phyloP scores from a whole-genome alignment of 2,329 filamentous ascomycete genomes.

The Akanthomyces uredinophilus region DNA sequence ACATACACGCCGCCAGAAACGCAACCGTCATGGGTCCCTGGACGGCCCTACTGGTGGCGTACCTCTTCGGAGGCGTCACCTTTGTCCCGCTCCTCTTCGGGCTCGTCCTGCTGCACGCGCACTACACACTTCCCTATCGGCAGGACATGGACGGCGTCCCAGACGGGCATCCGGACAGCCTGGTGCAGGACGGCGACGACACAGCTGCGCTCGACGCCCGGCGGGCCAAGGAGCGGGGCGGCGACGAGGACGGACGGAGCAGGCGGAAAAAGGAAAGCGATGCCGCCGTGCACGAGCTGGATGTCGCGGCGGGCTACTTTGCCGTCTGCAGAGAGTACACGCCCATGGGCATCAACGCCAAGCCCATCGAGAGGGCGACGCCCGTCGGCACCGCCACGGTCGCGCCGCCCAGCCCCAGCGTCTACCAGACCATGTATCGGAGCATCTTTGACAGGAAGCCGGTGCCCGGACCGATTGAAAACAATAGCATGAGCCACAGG shows the following conservation, averaged over 20 bases:
- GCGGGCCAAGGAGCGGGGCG: conserved; percentile 56
- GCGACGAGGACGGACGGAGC: conserved; percentile 19
- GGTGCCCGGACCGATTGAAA: conserved; percentile 41
- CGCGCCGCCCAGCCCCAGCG: conserved; percentile 77
- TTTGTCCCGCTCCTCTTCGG: conserved; percentile 70
- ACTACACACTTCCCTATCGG: conserved; percentile 60
- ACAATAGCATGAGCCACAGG: conserved; percentile 44
- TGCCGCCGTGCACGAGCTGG: conserved; percentile 45
- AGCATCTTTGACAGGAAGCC: conserved; percentile 85
- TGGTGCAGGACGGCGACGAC: conserved; percentile 60
- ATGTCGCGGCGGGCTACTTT: conserved; percentile 87
- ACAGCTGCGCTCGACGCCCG: conserved; percentile 56
- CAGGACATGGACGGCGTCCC: conserved; percentile 31
- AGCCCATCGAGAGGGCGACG: conserved; percentile 80
- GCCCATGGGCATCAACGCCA: conserved; percentile 85
- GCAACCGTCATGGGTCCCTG: conserved; percentile 42
- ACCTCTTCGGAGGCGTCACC: conserved; percentile 81
- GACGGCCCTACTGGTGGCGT: conserved; percentile 63
- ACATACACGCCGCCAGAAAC: not conserved
- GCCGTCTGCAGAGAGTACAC: conserved; percentile 92
- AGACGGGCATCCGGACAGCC: conserved; percentile 30
- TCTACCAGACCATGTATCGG: conserved; percentile 97
- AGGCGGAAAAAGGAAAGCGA: conserved; percentile 6
- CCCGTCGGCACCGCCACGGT: conserved; percentile 72
- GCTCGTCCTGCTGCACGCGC: conserved; percentile 59